Conservation (phyloP, 805 yeast genomes). For the Kodamaea neixiangensis region DNA sequence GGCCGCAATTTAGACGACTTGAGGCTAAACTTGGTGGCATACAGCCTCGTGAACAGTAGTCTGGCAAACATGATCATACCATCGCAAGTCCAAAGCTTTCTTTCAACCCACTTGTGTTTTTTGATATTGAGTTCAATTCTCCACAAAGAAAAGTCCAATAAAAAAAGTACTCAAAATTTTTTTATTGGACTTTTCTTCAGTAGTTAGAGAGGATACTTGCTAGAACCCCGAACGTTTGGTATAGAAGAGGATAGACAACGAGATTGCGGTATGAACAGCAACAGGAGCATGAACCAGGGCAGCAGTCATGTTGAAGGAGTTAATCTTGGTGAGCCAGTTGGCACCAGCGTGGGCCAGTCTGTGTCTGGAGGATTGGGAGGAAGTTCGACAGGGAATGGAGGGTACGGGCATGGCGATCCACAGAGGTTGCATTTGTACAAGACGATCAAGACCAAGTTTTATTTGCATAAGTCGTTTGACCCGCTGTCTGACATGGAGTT, state of each 20-base stretch:
- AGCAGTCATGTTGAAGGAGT: not conserved
- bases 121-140: not conserved
- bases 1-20: constrained; percentile 1
- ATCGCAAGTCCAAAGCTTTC: not conserved
- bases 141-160: not conserved
- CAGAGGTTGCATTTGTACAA: constrained; percentile 18
- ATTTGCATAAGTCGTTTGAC: constrained; percentile 69
- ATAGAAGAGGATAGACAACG: not conserved
- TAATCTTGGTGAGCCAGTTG: not conserved
- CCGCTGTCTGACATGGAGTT: constrained; percentile 72
- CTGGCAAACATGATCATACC: not conserved
- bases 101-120: not conserved
- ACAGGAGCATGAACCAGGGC: constrained; percentile 3
- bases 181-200: not conserved
- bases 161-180: not conserved
- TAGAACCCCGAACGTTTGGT: not conserved
- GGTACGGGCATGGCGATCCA: not conserved
- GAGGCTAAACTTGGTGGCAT: constrained; percentile 9
- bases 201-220: not conserved
- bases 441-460: constrained; percentile 50
- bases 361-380: not conserved
- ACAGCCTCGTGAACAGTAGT: constrained; percentile 2
- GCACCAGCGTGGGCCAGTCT: not conserved
- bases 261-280: not conserved
- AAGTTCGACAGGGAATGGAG: not conserved